Percentiles rank a stretch among this genome's conserved stretches.
phyloP scores from a whole-genome alignment of 2,329 filamentous ascomycete genomes.

The Pestalotiopsis sp. region DNA sequence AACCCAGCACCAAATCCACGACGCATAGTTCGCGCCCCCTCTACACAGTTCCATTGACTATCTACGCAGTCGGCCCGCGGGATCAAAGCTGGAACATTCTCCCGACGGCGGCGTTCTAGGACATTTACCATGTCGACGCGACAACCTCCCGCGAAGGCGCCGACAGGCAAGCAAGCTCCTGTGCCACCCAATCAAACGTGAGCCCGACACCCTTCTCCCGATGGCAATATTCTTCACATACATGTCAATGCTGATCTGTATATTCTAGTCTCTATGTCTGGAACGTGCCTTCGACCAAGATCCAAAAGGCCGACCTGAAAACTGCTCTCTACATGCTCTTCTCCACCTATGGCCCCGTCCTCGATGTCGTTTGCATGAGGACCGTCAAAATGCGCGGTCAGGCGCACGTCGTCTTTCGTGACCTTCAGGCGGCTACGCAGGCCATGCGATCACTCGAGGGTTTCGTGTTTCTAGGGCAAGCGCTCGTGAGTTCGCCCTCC shows the following conservation, averaged over 20 bases:
- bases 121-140: constrained; percentile 18
- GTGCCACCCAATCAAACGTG: constrained; percentile 77
- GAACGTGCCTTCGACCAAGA: constrained; percentile 83
- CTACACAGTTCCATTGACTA: neutral
- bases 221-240: constrained; percentile 16
- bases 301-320: constrained; percentile 86
- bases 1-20: neutral
- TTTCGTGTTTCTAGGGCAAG: constrained; percentile 80
- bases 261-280: constrained; percentile 76
- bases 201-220: constrained; percentile 35
- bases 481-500: constrained; percentile 66
- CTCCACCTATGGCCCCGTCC: constrained; percentile 87
- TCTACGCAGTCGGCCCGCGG: neutral
- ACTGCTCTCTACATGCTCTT: constrained; percentile 91
- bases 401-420: constrained; percentile 88
- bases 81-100: neutral
- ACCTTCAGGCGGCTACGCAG: constrained; percentile 89
- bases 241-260: neutral
- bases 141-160: constrained; percentile 30
- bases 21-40: neutral
- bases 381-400: constrained; percentile 94
- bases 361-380: constrained; percentile 89
- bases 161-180: constrained; percentile 51
- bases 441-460: constrained; percentile 89
- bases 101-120: neutral